Percentiles rank a stretch among this genome's conserved stretches.
Conservation (phyloP, 352 stramenopile species). For the Pythium utonaiense region DNA sequence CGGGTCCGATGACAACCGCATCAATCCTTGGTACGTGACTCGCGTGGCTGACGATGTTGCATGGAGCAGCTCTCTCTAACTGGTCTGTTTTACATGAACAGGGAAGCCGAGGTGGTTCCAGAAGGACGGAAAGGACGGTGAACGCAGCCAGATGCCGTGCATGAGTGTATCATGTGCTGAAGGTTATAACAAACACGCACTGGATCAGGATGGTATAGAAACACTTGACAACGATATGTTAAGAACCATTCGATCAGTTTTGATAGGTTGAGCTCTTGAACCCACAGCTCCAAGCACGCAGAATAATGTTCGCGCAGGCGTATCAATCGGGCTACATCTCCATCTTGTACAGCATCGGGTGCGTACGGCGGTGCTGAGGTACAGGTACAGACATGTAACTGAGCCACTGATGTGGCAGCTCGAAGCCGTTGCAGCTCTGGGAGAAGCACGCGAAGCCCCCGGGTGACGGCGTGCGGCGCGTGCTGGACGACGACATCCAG, state of each 20-base stretch:
- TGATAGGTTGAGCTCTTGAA: no score
- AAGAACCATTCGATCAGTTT: no score
- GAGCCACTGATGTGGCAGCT: slow-evolving; percentile 11
- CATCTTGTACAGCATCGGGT: slow-evolving; percentile 63
- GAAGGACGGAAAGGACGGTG: slow-evolving; percentile 20
- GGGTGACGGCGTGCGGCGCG: slow-evolving; percentile 30
- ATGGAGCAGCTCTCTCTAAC: neutral
- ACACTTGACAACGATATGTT: no score
- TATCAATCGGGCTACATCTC: slow-evolving; percentile 57
- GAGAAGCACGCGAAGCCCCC: slow-evolving; percentile 42
- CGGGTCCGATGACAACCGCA: slow-evolving; percentile 71
- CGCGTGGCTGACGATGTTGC: neutral
- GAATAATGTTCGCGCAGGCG: slow-evolving; percentile 41
- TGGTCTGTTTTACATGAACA: neutral
- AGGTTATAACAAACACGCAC: no score
- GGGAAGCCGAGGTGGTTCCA: slow-evolving; percentile 20
- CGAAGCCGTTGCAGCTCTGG: slow-evolving; percentile 56
- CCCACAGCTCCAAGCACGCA: neutral
- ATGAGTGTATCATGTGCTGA: no score
- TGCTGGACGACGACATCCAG: slow-evolving; percentile 58
- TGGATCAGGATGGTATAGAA: no score
- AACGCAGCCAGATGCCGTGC: no score
- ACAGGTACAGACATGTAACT: neutral
- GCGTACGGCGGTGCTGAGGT: neutral
- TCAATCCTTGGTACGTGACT: slow-evolving; percentile 76